These are phyloP conservation scores for Pseudozyma thailandica DNA, from an alignment of 1,284 basidiomycete genomes.

Conservation along the genomic window DNA sequence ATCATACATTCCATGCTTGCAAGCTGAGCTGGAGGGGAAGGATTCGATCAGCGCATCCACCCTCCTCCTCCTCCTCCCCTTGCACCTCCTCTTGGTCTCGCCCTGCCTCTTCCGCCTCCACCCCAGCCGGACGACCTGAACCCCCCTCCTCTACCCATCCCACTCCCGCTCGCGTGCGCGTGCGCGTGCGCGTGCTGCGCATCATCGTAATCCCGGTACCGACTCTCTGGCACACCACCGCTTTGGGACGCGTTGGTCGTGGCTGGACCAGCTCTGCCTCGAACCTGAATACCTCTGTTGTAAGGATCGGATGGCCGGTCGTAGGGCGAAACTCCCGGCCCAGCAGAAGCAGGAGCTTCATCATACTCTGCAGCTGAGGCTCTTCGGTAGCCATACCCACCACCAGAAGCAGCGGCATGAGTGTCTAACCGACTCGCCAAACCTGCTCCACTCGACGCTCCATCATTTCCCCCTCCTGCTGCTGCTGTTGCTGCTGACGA, in stretches of 20 bases:
- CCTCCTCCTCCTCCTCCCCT: slow-evolving; percentile 14
- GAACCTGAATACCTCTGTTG: slow-evolving; percentile 24
- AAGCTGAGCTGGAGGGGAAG: no score
- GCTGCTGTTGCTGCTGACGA: neutral
- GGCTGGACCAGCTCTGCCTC: slow-evolving; percentile 17
- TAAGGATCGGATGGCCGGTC: slow-evolving; percentile 30
- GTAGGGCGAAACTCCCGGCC: slow-evolving; percentile 13
- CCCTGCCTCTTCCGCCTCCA: slow-evolving; percentile 12
- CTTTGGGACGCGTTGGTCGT: slow-evolving; percentile 6
- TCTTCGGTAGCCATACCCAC: slow-evolving; percentile 21
- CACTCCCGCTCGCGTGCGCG: no score
- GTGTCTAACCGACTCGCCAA: slow-evolving; percentile 17
- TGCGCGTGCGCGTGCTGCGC: no score
- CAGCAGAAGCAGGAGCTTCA: neutral
- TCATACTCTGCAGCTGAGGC: slow-evolving; percentile 34
- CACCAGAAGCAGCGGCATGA: slow-evolving; percentile 5
- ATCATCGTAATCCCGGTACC: slow-evolving; percentile 27
- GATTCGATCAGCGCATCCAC: slow-evolving; percentile 27
- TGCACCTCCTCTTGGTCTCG: neutral
- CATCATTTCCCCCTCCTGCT: neutral
- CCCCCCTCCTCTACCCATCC: slow-evolving; percentile 11
- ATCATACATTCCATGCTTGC: no score
- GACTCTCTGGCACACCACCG: slow-evolving; percentile 1
- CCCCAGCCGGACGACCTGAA: no score
- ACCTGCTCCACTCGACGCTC: slow-evolving; percentile 1